Base-by-base conservation (phyloP, 2,329 filamentous ascomycete genomes). In the Venturia oleaginea region DNA sequence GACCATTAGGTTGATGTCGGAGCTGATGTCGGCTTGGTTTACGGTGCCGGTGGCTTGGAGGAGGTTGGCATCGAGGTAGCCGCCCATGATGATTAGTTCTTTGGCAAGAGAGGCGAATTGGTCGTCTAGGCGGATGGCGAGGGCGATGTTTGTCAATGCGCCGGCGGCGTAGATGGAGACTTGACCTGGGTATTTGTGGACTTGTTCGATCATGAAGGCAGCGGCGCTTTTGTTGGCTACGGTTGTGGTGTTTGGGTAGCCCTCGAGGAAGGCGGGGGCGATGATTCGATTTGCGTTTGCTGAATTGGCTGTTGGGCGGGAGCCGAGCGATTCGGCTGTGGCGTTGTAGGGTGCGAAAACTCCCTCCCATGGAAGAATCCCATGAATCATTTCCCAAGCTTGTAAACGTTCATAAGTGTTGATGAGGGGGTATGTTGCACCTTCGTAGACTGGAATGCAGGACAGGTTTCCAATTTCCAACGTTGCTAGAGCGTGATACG, bases 11-110 rank as follows among this genome's bases (percentile, higher is more conserved):
- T 82, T 83, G 69, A 81, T 79, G 67, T 79, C 70, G 54, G 67
- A 72, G 62, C 71, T 70, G n/a, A 69, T 66, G 59, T 70, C 66
- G 38, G 68, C 67, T 4, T 70, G 70, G 30, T 70, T 66, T n/a
- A 69, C 67, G 34, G 67, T 66, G 37, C 71, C 70, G 4, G 70
- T 70, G 32, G 66, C 72, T 71, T 71, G 11, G 67, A 71, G 61
- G 70, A 74, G 27, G 15, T 57, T 57, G 27, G 19, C 71, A 68
- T 82, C 80, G 27, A 81, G 68, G 67, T 79, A 82, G 2, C 80
- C 79, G 63, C 80, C 80, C 79, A 82, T 83, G 62, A 82, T 75
- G 32, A 80, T 73, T 3, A 82, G 71, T 37, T 78, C 77, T 67
- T 79, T 80, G 5, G 78, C 74, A 59, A 78, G 69, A 30, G 72